Evolutionary conservation across 257 asterid species (phyloP).

Genomic region (Coffea eugenioides): DNA sequence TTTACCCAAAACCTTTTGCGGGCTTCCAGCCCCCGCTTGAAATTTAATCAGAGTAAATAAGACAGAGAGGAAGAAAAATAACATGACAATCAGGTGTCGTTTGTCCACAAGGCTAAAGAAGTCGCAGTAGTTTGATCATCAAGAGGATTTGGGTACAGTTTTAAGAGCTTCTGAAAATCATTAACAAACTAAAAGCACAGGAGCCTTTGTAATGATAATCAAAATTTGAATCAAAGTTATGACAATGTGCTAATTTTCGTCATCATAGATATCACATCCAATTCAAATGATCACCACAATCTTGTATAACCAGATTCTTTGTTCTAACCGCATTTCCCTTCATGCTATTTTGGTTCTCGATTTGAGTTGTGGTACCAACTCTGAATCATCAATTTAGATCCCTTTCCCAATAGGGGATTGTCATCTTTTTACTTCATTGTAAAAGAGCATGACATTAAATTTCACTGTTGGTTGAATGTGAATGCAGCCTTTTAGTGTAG

Average conservation of each 20-base stretch:
- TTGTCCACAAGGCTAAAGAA: too few relatives aligned
- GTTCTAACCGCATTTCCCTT: neutral
- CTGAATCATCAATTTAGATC: neutral
- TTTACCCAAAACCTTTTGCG: too few relatives aligned
- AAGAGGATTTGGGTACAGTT: neutral
- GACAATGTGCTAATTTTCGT: too few relatives aligned
- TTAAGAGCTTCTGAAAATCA: neutral
- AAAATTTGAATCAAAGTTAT: neutral
- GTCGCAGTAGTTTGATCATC: neutral
- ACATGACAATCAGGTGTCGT: too few relatives aligned
- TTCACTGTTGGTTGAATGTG: neutral
- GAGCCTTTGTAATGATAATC: neutral
- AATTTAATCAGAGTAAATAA: too few relatives aligned
- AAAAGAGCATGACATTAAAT: neutral
- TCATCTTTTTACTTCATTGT: constrained; percentile 1
- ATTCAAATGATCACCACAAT: neutral
- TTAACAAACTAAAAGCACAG: too few relatives aligned
- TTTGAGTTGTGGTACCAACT: neutral
- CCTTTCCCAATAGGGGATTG: neutral
- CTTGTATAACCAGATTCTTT: neutral
- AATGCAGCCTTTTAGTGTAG: neutral
- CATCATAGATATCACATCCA: neutral
- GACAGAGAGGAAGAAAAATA: too few relatives aligned
- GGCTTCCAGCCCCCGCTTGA: too few relatives aligned
- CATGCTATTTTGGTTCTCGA: neutral